Evolutionary conservation across 2,329 filamentous ascomycete species (phyloP), one percentile per base, ranked within the genome.

Genomic region (Aspergillus sp.): DNA sequence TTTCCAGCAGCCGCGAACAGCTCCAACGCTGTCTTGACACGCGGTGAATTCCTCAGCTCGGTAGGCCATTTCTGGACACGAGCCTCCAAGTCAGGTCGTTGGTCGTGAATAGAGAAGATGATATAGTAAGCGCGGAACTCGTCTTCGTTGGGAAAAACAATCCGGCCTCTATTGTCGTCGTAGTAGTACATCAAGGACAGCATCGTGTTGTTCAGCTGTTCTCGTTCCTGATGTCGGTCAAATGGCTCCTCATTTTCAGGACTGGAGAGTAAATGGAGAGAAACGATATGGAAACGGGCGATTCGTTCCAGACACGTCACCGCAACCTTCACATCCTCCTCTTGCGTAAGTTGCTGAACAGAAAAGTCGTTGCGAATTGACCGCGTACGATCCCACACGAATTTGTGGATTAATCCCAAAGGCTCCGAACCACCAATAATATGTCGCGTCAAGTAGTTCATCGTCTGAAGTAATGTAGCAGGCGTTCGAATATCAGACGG

Each of bases 321-420:
- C 4, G 85, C 84, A 22, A 84, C 80, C 51, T 77, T 74, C 41
- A 89, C 80, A 69, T 88, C 83, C n/a, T 80, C 77, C n/a, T 77
- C 72, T 63, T 83, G 84, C 7, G 82, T 83, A 60, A 88, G 76
- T 68, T 86, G 83, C 71, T 88, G 86, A 22, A 88, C 87, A 2
- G 85, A 85, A 54, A 89, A 85, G 70, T 89, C 87, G 68, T 89
- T 89, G 46, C 87, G 83, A 61, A 89, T 84, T 5, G 85, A 86
- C 51, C 87, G 81, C 38, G 86, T 88, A 19, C 87, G 82, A 70
- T 89, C 87, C 87, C 87, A 89, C 28, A 89, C 81, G 71, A 88
- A 89, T 63, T 84, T 83, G 68, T 89, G 85, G 13, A 87, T 81
- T n/a, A 80, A 72, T 1, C 77, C 81, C 54, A 87, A 76, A 34